A percentile compares a stretch with the other conserved stretches of the same genome.
These are phyloP conservation scores for Prunus padus DNA, from an alignment of 306 rosid species.

Conservation along the genomic window DNA sequence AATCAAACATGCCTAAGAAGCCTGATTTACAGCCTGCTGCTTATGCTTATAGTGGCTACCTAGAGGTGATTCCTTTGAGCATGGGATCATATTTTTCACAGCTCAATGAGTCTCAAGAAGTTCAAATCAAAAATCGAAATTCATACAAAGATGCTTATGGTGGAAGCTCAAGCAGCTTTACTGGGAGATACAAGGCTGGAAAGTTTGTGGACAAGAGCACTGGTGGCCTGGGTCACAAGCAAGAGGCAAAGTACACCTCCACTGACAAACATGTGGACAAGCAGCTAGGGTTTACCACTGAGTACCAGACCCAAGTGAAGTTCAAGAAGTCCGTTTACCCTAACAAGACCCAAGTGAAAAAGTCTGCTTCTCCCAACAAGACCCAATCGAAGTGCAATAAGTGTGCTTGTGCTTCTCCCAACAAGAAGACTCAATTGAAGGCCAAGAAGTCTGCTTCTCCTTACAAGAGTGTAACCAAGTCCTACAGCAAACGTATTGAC, in stretches of 20 bases:
- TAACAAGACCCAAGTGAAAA: not conserved
- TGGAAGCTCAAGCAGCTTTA: not conserved
- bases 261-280: not conserved
- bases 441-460: too few relatives aligned
- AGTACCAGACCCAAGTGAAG: not conserved
- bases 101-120: not conserved
- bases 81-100: not conserved
- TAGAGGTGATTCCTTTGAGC: not conserved
- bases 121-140: not conserved
- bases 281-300: not conserved
- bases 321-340: too few relatives aligned
- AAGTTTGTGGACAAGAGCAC: not conserved
- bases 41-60: not conserved
- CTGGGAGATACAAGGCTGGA: not conserved
- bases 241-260: not conserved
- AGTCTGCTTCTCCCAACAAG: not conserved
- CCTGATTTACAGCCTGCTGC: not conserved
- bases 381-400: too few relatives aligned
- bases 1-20: not conserved
- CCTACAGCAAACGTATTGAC: not conserved
- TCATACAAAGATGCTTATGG: not conserved
- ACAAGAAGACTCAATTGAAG: too few relatives aligned
- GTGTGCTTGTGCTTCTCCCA: too few relatives aligned
- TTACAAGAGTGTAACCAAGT: not conserved
- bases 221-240: conserved; percentile 3